phyloP scores from a whole-genome alignment of 192 early-diverging fungal genomes.

The Backusella tarrabulga region DNA sequence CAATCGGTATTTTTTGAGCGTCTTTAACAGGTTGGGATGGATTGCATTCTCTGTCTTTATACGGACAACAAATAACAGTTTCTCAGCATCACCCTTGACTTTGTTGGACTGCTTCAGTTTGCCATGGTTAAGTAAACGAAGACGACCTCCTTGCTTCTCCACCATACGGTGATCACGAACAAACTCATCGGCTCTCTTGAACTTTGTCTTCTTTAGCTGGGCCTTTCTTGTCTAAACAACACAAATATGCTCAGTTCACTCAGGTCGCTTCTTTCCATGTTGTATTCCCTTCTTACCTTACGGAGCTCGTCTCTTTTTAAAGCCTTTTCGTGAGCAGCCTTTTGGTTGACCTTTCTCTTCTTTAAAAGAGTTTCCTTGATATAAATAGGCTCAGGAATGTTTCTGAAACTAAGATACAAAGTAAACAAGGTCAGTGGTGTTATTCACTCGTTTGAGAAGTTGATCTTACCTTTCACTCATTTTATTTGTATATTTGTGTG shows the following conservation, averaged over 20 bases:
- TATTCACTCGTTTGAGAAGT: not conserved
- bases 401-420: slow-evolving; percentile 30
- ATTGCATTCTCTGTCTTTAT: not conserved
- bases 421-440: not conserved
- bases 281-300: not conserved
- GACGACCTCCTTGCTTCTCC: slow-evolving; percentile 15
- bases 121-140: slow-evolving; percentile 7
- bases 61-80: slow-evolving; percentile 21
- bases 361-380: slow-evolving; percentile 80
- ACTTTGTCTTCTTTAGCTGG: slow-evolving; percentile 16
- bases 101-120: not conserved
- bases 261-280: not conserved
- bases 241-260: not conserved
- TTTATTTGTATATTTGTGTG: not conserved
- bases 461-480: not conserved
- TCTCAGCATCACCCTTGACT: not conserved
- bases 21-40: slow-evolving; percentile 9
- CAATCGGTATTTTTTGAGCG: slow-evolving; percentile 9
- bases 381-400: slow-evolving; percentile 60
- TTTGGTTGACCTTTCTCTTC: slow-evolving; percentile 74
- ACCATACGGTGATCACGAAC: slow-evolving; percentile 1
- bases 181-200: slow-evolving; percentile 27
- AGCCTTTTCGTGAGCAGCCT: slow-evolving; percentile 56
- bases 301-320: slow-evolving; percentile 10
- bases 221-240: slow-evolving; percentile 7